A percentile compares a stretch with the other conserved stretches of the same genome.
phyloP scores from a whole-genome alignment of 2,329 filamentous ascomycete genomes.

The Nothophaeocryptopus gaeumannii region DNA sequence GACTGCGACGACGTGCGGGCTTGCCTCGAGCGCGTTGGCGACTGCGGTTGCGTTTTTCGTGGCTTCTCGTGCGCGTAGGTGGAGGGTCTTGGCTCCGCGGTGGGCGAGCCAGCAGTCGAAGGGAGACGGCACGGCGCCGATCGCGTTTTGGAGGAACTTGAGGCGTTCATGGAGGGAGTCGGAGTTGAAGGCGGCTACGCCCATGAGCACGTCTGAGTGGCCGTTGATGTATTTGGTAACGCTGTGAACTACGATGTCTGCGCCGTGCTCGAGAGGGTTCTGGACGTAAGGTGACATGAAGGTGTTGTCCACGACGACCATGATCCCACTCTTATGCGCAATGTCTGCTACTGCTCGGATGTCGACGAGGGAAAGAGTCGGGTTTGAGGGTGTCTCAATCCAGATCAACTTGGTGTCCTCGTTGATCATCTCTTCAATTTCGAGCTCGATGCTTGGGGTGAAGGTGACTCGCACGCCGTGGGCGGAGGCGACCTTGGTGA shows the following conservation, averaged over 20 bases:
- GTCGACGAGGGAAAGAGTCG: slow-evolving; percentile 87
- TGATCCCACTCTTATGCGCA: slow-evolving; percentile 82
- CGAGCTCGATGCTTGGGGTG: slow-evolving; percentile 84
- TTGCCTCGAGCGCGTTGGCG: slow-evolving; percentile 72
- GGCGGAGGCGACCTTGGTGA: slow-evolving; percentile 93
- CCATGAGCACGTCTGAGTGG: slow-evolving; percentile 95
- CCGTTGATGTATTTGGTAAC: slow-evolving; percentile 99
- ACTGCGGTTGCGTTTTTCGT: slow-evolving; percentile 76
- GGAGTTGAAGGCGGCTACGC: slow-evolving; percentile 91
- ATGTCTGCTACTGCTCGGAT: slow-evolving; percentile 79
- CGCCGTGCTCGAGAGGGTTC: slow-evolving; percentile 90
- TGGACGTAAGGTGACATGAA: slow-evolving; percentile 96
- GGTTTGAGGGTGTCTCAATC: slow-evolving; percentile 96
- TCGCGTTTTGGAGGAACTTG: slow-evolving; percentile 92
- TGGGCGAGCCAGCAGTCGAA: slow-evolving; percentile 99
- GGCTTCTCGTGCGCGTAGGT: slow-evolving; percentile 84
- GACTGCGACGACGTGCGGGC: slow-evolving; percentile 78
- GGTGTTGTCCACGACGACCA: slow-evolving; percentile 99
- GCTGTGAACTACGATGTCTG: slow-evolving; percentile 93
- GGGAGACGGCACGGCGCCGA: slow-evolving; percentile 87
- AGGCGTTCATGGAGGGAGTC: slow-evolving; percentile 73
- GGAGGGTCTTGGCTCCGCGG: slow-evolving; percentile 92
- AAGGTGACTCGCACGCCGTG: slow-evolving; percentile 95
- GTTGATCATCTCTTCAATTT: slow-evolving; percentile 80
- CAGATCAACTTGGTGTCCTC: slow-evolving; percentile 90